phyloP scores from a whole-genome alignment of 1,139 yeast species.

The Protomyces inouyei region DNA sequence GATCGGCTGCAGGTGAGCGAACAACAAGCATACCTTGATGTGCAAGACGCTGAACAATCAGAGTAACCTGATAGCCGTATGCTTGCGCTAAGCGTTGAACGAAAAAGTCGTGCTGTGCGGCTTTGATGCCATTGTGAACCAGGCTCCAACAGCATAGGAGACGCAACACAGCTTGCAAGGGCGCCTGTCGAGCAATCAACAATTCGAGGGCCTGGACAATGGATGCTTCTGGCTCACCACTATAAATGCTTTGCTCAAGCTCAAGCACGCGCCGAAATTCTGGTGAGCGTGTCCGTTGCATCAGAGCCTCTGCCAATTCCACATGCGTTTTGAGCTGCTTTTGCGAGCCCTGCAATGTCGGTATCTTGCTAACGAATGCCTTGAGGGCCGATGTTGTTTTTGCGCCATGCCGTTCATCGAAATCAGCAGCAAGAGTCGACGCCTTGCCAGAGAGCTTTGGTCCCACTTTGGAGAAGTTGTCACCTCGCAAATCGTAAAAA shows the following conservation, averaged over 20 bases:
- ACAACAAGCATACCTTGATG: constrained; percentile 42
- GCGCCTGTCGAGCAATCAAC: constrained; percentile 47
- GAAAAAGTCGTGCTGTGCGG: constrained; percentile 52
- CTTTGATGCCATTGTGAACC: constrained; percentile 61
- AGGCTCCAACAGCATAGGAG: constrained; percentile 53
- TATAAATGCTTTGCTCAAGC: constrained; percentile 69
- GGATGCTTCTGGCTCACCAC: constrained; percentile 52
- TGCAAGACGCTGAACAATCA: constrained; percentile 43
- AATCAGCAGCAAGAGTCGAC: constrained; percentile 61
- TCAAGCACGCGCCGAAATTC: constrained; percentile 56
- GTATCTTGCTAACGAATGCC: constrained; percentile 64
- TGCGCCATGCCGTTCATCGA: constrained; percentile 57
- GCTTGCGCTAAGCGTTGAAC: constrained; percentile 51
- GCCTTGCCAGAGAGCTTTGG: constrained; percentile 66
- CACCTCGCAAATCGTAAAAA: constrained; percentile 52
- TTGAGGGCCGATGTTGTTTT: constrained; percentile 63
- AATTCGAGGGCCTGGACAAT: constrained; percentile 49
- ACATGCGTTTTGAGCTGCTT: constrained; percentile 67
- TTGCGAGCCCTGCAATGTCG: constrained; percentile 63
- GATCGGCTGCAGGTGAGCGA: constrained; percentile 29
- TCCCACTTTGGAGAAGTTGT: constrained; percentile 80
- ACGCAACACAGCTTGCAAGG: constrained; percentile 46
- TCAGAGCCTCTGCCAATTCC: constrained; percentile 61
- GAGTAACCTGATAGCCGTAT: constrained; percentile 53
- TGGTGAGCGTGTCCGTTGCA: constrained; percentile 50